These are phyloP conservation scores for Fusarium xyrophilum DNA, from an alignment of 2,329 filamentous ascomycete species.

Conservation along the genomic window DNA sequence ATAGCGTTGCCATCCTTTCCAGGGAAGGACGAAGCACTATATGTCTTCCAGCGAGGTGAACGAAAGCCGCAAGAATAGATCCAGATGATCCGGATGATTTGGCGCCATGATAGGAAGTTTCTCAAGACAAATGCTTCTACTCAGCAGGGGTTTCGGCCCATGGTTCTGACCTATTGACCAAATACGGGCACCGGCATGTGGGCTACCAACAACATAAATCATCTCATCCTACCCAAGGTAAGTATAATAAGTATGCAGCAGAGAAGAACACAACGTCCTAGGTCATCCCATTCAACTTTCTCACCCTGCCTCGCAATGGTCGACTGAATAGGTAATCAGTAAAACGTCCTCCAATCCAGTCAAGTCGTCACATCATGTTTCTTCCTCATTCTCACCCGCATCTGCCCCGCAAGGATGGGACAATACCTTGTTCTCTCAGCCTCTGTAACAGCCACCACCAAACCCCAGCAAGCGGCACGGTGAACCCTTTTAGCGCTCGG, in stretches of 20 bases:
- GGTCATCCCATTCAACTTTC: neutral
- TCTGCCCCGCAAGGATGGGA: conserved; percentile 16
- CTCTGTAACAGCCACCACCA: conserved; percentile 25
- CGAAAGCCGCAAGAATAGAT: conserved; percentile 42
- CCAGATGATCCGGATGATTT: neutral
- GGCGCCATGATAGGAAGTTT: neutral
- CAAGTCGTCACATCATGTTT: conserved; percentile 1
- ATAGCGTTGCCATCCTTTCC: conserved; percentile 76
- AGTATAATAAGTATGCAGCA: too few relatives aligned
- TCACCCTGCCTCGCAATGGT: neutral
- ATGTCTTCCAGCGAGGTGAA: conserved; percentile 65
- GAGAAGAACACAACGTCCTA: neutral
- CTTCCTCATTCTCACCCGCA: conserved; percentile 1
- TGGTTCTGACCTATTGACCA: neutral
- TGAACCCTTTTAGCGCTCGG: conserved; percentile 35
- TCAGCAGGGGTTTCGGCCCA: neutral
- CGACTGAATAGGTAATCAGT: neutral
- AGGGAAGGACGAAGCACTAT: conserved; percentile 78
- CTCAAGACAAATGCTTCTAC: neutral
- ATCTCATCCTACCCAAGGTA: neutral
- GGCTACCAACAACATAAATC: neutral
- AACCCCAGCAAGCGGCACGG: conserved; percentile 33
- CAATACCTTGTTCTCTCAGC: conserved; percentile 24
- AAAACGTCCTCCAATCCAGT: neutral
- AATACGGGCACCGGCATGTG: neutral